These are phyloP conservation scores for Ascochyta viciae-villosae DNA, from an alignment of 2,329 filamentous ascomycete genomes.

Conservation along the genomic window DNA sequence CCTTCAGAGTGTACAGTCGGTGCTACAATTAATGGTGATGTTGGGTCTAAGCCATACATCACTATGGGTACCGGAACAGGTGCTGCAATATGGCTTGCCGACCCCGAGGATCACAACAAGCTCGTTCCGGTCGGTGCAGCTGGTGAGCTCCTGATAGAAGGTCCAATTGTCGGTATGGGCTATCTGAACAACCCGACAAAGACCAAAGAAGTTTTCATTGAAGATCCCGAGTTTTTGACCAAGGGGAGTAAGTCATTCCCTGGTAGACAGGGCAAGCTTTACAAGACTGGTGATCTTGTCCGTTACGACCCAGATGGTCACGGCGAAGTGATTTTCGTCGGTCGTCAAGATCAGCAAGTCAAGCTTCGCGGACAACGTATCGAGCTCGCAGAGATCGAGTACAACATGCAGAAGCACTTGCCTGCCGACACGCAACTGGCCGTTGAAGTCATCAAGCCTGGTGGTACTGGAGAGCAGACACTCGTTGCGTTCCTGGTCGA, in stretches of 20 bases:
- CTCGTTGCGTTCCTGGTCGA: conserved; percentile 46
- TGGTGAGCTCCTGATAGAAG: conserved; percentile 66
- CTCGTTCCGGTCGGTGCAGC: conserved; percentile 50
- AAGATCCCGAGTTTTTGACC: conserved; percentile 65
- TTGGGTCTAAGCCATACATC: conserved; percentile 41
- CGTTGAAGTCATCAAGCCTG: conserved; percentile 57
- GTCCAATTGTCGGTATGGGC: conserved; percentile 56
- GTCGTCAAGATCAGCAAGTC: conserved; percentile 49
- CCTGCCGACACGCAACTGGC: conserved; percentile 51
- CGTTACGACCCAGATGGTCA: conserved; percentile 59
- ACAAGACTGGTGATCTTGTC: conserved; percentile 45
- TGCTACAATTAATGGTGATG: conserved; percentile 41
- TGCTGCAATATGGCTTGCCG: conserved; percentile 50
- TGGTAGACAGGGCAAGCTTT: conserved; percentile 56
- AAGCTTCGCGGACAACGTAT: conserved; percentile 53
- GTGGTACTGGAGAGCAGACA: conserved; percentile 39
- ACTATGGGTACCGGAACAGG: conserved; percentile 49
- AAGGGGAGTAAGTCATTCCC: conserved; percentile 66
- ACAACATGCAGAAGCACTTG: conserved; percentile 51
- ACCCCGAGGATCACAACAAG: conserved; percentile 49
- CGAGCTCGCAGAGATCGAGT: conserved; percentile 49
- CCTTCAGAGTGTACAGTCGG: conserved; percentile 49
- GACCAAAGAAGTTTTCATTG: conserved; percentile 48
- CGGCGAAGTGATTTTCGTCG: conserved; percentile 47
- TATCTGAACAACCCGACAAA: conserved; percentile 48